Evolutionary conservation across 1,139 yeast genomes (phyloP), one percentile per base, ranked within the genome.

Genomic region (Geotrichum carabidarum): DNA sequence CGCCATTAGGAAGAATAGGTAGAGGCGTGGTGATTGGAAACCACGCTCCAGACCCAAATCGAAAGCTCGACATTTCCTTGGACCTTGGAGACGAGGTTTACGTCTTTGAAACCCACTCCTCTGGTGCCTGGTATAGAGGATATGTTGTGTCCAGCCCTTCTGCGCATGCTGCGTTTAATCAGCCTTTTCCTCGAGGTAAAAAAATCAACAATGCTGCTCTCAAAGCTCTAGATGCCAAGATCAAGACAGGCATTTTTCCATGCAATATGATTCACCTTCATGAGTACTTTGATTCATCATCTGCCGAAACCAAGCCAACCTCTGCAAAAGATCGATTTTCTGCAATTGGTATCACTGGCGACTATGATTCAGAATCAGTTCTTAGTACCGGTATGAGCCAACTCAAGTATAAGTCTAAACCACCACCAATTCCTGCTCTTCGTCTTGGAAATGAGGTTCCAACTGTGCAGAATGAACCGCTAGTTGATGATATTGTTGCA

Each of bases 11-110:
- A 17, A 59, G 60, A 53, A 63, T 65, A 44, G 65, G 66, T 48
- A 55, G 68, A 50, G 64, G 69, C 9, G 59, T 66, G 15, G 67
- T 68, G 32, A 58, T 63, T 40, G 64, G 62, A 11, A 58, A 63
- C 43, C 65, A 62, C 53, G 51, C 53, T 43, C 62, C 66, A n/a
- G 51, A 58, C 32, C 53, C 58, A 4, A 34, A 37, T 32, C 30
- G 57, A 37, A 51, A 44, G 36, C 44, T 46, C 49, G 58, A 55
- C 35, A 50, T 58, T n/a, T 41, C 59, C 63, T 69, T 88, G 53
- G 83, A 82, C 65, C 84, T 89, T 18, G 96, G 96, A 36, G 95
- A 89, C 67, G 87, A 84, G 60, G 82, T 87, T 31, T 87, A 79
- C 67, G 74, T 87, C 37, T 86, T 89, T 65, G 96, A 89, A 68